Percentiles rank a stretch among this genome's conserved stretches.
Conservation (phyloP, 441 rosid species). For the Erysimum cheiri region DNA sequence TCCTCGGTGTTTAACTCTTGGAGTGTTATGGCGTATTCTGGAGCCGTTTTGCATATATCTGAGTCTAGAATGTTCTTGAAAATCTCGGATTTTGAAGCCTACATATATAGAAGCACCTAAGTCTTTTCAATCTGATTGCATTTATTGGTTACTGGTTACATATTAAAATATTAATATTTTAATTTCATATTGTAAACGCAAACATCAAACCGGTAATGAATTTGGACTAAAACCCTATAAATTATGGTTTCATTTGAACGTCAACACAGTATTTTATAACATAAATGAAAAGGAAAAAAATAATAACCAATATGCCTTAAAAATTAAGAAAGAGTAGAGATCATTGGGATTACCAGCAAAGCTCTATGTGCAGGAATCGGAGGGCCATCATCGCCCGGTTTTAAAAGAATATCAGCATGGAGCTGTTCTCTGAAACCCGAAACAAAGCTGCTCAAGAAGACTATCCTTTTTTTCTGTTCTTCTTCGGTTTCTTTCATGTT, state of each 20-base stretch:
- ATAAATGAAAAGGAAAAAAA: background rate
- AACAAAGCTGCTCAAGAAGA: slow-evolving; percentile 61
- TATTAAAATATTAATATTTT: background rate
- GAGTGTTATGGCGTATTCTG: slow-evolving; percentile 54
- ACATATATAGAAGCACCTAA: background rate
- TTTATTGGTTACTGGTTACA: slow-evolving; percentile 16
- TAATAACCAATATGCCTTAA: background rate
- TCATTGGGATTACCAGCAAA: slow-evolving; percentile 51
- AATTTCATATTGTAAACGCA: background rate
- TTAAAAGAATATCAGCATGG: slow-evolving; percentile 61
- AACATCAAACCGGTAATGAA: background rate
- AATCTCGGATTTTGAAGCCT: slow-evolving; percentile 86
- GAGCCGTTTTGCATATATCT: slow-evolving; percentile 67
- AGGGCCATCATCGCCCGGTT: slow-evolving; percentile 58
- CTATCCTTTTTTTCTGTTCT: slow-evolving; percentile 64
- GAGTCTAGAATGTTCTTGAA: slow-evolving; percentile 73
- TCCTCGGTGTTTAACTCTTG: slow-evolving; percentile 66
- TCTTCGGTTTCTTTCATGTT: slow-evolving; percentile 65
- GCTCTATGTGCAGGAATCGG: slow-evolving; percentile 68
- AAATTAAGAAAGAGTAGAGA: slow-evolving; percentile 10
- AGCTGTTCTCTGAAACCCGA: slow-evolving; percentile 53
- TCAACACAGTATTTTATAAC: background rate
- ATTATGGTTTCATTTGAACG: background rate
- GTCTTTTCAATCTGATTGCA: background rate
- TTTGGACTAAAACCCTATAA: background rate